Base-by-base conservation (phyloP, 352 stramenopile genomes). In the Paralagenidium karlingii region DNA sequence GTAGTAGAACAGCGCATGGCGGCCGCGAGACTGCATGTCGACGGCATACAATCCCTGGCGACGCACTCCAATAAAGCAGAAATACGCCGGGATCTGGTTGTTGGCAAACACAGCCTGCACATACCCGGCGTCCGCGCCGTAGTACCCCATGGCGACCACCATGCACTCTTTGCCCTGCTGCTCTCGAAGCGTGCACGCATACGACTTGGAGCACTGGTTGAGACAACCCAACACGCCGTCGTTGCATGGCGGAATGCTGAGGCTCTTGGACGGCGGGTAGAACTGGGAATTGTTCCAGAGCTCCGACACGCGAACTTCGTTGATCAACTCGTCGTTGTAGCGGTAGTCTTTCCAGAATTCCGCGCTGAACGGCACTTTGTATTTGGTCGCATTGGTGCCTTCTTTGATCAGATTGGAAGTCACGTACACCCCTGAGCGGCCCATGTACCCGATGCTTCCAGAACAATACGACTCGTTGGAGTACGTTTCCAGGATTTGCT, bases 321-420 rank as follows among this genome's bases (percentile, higher is more conserved):
- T 39, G 27, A 83, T 73, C 0, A 82, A 38, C 3, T 46, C 22
- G 11, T 76, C 40, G 22, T 59, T 55, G 10, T 29, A 38, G 15
- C 40, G 45, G 56, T 81, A 86, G 36, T 69, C 58, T 29, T 63
- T 47, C 60, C 63, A 80, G 32, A 73, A 77, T 21, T 77, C 66
- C 3, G 58, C 51, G 15, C 43, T 55, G 30, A 64, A 75, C 2
- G 49, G n/a, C 2, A 59, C 43, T 0, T 26, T 49, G 18, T 58
- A 60, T 18, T 40, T 38, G 25, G 47, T 47, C 5, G 36, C n/a
- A 40, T 50, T 51, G 5, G 56, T 25, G 1, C 55, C 62, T 11
- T 71, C 33, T 7, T 51, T 39, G 10, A 78, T 49, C 12, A 77
- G 39, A 15, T 50, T 34, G 0, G 45, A 43, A 4, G 58, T 70